Conservation (phyloP, 208 protist species). For the Endotrypanum monterogeii region DNA sequence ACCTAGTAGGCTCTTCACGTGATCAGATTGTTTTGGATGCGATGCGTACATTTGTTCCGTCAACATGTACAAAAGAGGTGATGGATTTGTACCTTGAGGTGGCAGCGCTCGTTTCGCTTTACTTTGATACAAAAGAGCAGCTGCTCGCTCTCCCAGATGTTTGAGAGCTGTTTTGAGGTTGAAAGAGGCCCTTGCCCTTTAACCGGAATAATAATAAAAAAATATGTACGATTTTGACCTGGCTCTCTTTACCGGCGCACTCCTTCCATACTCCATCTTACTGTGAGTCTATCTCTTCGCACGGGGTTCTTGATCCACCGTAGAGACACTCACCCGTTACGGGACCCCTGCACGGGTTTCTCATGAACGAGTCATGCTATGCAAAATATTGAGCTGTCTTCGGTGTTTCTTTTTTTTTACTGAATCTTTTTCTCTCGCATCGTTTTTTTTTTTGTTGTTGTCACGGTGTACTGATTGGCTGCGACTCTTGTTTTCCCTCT, state of each 20-base stretch:
- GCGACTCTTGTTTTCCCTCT: conserved; percentile 7
- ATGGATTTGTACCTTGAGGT: conserved; percentile 72
- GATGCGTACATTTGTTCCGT: conserved; percentile 73
- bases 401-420: background rate
- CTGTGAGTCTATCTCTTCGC: background rate
- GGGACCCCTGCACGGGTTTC: background rate
- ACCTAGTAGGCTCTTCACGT: conserved; percentile 65
- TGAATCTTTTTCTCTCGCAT: no score
- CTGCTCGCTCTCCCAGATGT: conserved; percentile 43
- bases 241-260: background rate
- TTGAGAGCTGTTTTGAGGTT: background rate
- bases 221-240: background rate
- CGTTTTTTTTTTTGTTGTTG: background rate
- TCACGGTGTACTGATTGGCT: background rate
- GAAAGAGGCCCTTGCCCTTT: background rate
- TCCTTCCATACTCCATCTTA: background rate
- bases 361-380: background rate
- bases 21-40: conserved; percentile 71
- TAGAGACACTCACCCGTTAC: background rate
- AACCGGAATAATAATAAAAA: background rate
- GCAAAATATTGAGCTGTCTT: background rate
- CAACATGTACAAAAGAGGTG: conserved; percentile 70
- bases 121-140: conserved; percentile 78
- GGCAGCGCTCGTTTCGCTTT: conserved; percentile 72
- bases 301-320: background rate